Conservation (phyloP, 73 alveolate genomes). For the Symbiodinium natans region DNA sequence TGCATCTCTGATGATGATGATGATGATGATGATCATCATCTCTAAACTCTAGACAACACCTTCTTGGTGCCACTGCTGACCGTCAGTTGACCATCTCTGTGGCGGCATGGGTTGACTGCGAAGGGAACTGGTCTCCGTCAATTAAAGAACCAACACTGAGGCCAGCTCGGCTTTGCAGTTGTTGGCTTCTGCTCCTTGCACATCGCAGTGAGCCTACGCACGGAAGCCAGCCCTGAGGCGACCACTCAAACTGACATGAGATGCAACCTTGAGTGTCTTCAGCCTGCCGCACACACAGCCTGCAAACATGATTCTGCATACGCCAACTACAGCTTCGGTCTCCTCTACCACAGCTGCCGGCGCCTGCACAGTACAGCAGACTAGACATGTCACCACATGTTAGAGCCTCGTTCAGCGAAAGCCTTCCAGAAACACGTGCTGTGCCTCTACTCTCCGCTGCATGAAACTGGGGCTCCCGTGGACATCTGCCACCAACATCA, state of each 20-base stretch:
- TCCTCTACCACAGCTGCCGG: background rate
- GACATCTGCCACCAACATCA: background rate
- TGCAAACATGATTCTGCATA: background rate
- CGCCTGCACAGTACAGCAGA: background rate
- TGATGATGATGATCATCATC: too few relatives aligned
- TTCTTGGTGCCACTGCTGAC: too few relatives aligned
- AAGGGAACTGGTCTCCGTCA: background rate
- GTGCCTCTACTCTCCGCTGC: slow-evolving; percentile 4
- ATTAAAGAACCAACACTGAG: too few relatives aligned
- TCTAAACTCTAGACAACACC: too few relatives aligned
- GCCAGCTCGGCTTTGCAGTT: background rate
- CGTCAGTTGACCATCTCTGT: background rate
- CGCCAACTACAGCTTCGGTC: background rate
- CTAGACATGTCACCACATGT: background rate
- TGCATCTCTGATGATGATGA: too few relatives aligned
- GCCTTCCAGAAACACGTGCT: background rate
- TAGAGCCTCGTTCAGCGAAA: background rate
- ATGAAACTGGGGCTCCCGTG: slow-evolving; percentile 5
- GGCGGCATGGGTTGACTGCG: background rate
- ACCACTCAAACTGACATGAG: background rate
- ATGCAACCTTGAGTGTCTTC: too few relatives aligned
- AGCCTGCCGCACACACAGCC: too few relatives aligned
- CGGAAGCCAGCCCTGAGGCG: background rate
- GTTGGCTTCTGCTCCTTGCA: background rate
- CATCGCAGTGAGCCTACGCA: background rate